phyloP scores from a whole-genome alignment of 495 filamentous ascomycete genomes.

The Talaromyces ruber region DNA sequence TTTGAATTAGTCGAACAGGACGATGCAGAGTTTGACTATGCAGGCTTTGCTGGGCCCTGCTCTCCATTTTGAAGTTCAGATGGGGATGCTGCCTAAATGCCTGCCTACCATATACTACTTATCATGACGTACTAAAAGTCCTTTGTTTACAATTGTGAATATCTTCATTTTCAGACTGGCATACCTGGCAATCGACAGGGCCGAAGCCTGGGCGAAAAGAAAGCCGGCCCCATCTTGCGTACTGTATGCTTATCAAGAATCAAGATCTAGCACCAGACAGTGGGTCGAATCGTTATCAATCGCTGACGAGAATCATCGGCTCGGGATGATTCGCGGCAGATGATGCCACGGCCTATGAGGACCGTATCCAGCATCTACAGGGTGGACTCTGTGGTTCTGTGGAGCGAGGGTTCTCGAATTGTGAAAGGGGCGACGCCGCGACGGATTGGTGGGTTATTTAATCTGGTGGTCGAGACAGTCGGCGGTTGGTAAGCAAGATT shows the following conservation, averaged over 20 bases:
- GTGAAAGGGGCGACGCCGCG: not conserved
- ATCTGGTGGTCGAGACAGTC: constrained; percentile 4
- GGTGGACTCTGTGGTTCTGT: not conserved
- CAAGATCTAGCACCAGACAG: not conserved
- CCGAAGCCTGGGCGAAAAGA: not conserved
- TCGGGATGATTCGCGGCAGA: not conserved
- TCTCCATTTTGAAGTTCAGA: not conserved
- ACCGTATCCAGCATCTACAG: not conserved
- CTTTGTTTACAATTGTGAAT: not conserved
- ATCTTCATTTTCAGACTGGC: not conserved
- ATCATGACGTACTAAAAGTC: not conserved
- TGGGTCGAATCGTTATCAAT: not conserved
- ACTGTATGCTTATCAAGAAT: not conserved
- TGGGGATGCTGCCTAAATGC: not conserved
- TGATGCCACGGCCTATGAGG: not conserved
- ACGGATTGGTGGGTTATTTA: not conserved
- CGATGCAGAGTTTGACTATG: not conserved
- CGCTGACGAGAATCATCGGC: not conserved
- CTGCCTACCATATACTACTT: not conserved
- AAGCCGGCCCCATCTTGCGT: not conserved
- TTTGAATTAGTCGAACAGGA: not conserved
- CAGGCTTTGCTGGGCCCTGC: not conserved
- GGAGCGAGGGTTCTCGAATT: constrained; percentile 2
- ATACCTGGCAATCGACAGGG: not conserved
- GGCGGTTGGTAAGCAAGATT: constrained; percentile 7